Conservation (phyloP, 331 rosid genomes). For the Malus hybrid region DNA sequence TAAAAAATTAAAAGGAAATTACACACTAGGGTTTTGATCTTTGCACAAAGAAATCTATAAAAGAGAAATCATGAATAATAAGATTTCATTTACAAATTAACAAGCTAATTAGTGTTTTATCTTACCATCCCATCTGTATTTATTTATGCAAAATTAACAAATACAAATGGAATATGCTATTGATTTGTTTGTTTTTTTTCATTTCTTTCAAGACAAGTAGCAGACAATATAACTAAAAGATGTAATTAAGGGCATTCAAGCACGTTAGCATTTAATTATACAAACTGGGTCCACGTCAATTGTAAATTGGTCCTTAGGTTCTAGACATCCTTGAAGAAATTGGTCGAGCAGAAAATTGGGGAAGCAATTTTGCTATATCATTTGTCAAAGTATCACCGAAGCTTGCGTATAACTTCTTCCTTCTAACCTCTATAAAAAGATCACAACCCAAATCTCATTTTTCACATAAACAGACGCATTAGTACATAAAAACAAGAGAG, state of each 20-base stretch:
- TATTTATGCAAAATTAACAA: not conserved
- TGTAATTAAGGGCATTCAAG: not conserved
- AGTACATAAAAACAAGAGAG: too few relatives aligned
- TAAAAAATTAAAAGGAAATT: not conserved
- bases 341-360: not conserved
- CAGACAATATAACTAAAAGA: not conserved
- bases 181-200: not conserved
- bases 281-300: not conserved
- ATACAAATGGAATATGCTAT: not conserved
- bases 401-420: not conserved
- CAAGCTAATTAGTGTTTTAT: not conserved
- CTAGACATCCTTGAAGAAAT: not conserved
- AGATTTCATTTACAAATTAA: not conserved
- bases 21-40: not conserved
- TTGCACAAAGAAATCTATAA: not conserved
- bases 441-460: too few relatives aligned
- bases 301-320: not conserved
- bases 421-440: constrained; percentile 10
- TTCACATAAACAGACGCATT: too few relatives aligned
- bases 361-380: not conserved
- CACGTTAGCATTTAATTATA: not conserved
- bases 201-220: not conserved
- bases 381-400: not conserved
- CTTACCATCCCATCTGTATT: too few relatives aligned
- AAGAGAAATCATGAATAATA: not conserved